A percentile compares a stretch with the other conserved stretches of the same genome.
These are phyloP conservation scores for Amanita pallidorosea DNA, from an alignment of 768 basidiomycete genomes.

Conservation along the genomic window DNA sequence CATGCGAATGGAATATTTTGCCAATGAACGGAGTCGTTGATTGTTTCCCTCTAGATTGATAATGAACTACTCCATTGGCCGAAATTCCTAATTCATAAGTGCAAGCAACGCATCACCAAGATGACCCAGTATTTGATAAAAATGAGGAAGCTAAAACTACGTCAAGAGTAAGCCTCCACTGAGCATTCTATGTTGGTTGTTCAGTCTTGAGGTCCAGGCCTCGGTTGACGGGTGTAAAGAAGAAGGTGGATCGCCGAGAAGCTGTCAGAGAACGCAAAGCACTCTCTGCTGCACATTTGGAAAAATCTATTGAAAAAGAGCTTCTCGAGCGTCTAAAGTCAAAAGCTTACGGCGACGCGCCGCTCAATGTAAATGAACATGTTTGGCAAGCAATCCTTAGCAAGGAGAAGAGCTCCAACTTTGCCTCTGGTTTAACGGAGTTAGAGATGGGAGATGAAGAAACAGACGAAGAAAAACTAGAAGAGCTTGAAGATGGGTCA, in stretches of 20 bases:
- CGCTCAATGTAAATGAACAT: slow-evolving; percentile 94
- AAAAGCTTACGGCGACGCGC: slow-evolving; percentile 95
- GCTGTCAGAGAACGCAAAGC: slow-evolving; percentile 91
- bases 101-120: slow-evolving; percentile 98
- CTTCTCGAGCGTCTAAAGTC: slow-evolving; percentile 91
- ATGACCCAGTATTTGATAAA: slow-evolving; percentile 99
- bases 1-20: slow-evolving; percentile 10
- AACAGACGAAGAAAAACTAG: slow-evolving; percentile 45
- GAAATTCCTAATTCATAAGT: slow-evolving; percentile 94
- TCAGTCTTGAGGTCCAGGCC: slow-evolving; percentile 39
- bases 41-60: slow-evolving; percentile 59
- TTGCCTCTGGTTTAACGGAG: slow-evolving; percentile 31
- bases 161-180: slow-evolving; percentile 57
- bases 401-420: slow-evolving; percentile 44
- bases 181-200: background rate
- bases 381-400: slow-evolving; percentile 93
- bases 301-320: slow-evolving; percentile 92
- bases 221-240: slow-evolving; percentile 90
- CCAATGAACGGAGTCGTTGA: background rate
- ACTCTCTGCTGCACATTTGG: slow-evolving; percentile 88
- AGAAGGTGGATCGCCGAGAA: slow-evolving; percentile 92
- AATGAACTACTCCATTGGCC: slow-evolving; percentile 96
- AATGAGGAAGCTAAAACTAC: slow-evolving; percentile 85
- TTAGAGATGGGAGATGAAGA: slow-evolving; percentile 47
- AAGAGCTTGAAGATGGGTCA: slow-evolving; percentile 42